These are phyloP conservation scores for Zymoseptoria crescenta DNA, from an alignment of 2,329 filamentous ascomycete genomes.

Conservation along the genomic window DNA sequence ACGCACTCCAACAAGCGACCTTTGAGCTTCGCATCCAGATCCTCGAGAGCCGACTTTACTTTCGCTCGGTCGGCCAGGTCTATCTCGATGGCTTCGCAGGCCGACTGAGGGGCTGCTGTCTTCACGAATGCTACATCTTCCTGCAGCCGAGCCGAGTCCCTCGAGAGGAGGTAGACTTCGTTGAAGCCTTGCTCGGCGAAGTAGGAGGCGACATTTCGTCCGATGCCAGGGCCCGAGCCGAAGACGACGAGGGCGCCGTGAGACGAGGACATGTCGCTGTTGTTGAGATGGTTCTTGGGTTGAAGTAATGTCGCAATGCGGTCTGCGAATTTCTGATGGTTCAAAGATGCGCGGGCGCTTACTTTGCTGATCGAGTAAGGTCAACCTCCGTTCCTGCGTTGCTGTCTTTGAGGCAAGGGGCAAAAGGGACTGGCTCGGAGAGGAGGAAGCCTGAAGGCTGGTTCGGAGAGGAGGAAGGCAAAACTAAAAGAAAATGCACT, in stretches of 20 bases:
- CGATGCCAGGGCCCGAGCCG: constrained; percentile 26
- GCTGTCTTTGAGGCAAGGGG: too few relatives aligned
- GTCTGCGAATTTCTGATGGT: too few relatives aligned
- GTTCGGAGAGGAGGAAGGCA: too few relatives aligned
- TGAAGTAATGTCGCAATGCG: too few relatives aligned
- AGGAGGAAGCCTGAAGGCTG: too few relatives aligned
- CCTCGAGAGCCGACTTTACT: constrained; percentile 32
- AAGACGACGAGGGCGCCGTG: constrained; percentile 22
- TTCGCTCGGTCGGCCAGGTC: constrained; percentile 36
- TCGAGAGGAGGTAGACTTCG: constrained; percentile 20
- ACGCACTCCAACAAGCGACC: constrained; percentile 36
- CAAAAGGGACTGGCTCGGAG: too few relatives aligned
- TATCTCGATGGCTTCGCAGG: constrained; percentile 34
- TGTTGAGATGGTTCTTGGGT: not conserved
- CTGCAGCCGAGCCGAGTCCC: constrained; percentile 17
- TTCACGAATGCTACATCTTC: constrained; percentile 19
- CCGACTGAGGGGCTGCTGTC: constrained; percentile 5
- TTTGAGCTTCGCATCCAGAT: constrained; percentile 32
- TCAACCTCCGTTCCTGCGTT: too few relatives aligned
- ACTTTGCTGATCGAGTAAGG: too few relatives aligned
- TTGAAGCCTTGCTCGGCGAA: constrained; percentile 23
- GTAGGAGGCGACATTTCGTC: constrained; percentile 20
- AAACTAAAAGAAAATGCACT: not conserved
- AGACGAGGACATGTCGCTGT: constrained; percentile 6
- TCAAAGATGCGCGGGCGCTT: too few relatives aligned